Evolutionary conservation across 2,329 filamentous ascomycete genomes (phyloP), one percentile per base, ranked within the genome.

Genomic region (Chaetomium globosum): DNA sequence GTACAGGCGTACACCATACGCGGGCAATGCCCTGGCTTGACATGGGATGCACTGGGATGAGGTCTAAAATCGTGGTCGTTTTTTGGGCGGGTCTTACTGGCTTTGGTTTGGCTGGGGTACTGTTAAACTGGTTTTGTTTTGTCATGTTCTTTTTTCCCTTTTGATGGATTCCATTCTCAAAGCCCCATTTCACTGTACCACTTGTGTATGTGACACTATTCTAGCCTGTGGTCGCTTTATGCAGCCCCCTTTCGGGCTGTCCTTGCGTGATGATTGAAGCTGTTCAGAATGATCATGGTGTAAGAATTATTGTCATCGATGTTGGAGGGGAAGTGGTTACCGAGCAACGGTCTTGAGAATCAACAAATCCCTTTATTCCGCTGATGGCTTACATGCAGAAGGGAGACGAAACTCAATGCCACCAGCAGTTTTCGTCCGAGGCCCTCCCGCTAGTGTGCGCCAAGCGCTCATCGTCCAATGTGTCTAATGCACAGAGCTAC

Each of bases 21-120:
- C 48, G 5, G 48, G 21, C 21, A 52, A 52, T 53, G 51, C 51
- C 51, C 26, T 31, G 51, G 33, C 49, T 66, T 59, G 60, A 36
- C 63, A 33, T 69, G 65, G 62, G 60, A 65, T 66, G 61, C 60
- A 64, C 68, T 66, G 66, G 66, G 69, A 63, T 65, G 52, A 58
- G 63, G 43, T 58, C 33, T 56, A 65, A 66, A 64, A 67, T n/a
- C 26, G 60, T 64, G 60, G 55, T 67, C 64, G 56, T 65, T 63
- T 43, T 46, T 59, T 59, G 63, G 61, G 57, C 43, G 21, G 53
- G 49, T 65, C 33, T 65, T 53, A 57, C 53, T 65, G 52, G 53
- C 9, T 61, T 61, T 57, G 63, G 57, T 33, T 65, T 60, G 58
- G 57, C 31, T 56, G 63, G 66, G 58, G 57, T 59, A 7, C 46